Percentiles rank a stretch among this genome's conserved stretches.
phyloP scores from a whole-genome alignment of 345 rosid genomes.

The Corymbia maculata region DNA sequence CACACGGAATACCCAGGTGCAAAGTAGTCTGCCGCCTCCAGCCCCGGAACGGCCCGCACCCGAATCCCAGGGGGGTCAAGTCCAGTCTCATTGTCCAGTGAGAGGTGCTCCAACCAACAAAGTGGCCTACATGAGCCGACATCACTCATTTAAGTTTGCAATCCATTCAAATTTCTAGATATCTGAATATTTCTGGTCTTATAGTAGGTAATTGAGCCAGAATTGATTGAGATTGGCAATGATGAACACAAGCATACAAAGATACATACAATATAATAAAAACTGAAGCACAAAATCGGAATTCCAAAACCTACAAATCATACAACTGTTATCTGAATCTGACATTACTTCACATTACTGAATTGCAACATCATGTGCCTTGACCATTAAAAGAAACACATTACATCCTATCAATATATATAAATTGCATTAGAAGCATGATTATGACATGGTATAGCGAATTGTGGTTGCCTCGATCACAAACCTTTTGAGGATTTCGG shows the following conservation, averaged over 20 bases:
- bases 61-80: constrained; percentile 67
- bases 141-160: not conserved
- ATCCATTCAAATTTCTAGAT: not conserved
- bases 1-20: constrained; percentile 57
- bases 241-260: not conserved
- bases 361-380: not conserved
- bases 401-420: not conserved
- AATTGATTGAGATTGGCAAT: not conserved
- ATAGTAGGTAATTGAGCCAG: not conserved
- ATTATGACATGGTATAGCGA: not conserved
- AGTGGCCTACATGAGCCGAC: constrained; percentile 29
- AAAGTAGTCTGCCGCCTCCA: constrained; percentile 54
- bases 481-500: constrained; percentile 53
- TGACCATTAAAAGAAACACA: not conserved
- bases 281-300: not conserved
- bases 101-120: constrained; percentile 72
- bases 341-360: not conserved
- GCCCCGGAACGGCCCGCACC: constrained; percentile 49
- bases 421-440: not conserved
- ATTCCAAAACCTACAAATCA: not conserved
- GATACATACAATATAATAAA: not conserved
- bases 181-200: not conserved
- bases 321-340: too few species aligned
- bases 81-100: constrained; percentile 64
- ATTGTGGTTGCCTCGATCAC: not conserved